These are phyloP conservation scores for Cymbopogon citratus DNA, from an alignment of 176 grass and related monocot genomes.

Conservation along the genomic window DNA sequence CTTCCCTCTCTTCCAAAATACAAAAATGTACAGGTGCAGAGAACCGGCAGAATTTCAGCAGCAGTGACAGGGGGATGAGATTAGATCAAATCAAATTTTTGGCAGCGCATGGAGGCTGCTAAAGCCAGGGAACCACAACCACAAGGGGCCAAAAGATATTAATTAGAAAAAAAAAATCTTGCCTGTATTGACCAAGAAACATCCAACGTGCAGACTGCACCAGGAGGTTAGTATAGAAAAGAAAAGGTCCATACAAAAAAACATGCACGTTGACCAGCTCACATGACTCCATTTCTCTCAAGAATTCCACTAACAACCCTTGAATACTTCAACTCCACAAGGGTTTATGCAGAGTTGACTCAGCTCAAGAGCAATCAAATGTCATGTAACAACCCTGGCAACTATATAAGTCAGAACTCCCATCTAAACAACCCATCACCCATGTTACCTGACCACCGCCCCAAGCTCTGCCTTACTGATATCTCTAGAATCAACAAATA, in stretches of 20 bases:
- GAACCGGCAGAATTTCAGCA: too few species aligned
- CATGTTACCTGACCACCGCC: background rate
- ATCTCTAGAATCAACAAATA: background rate
- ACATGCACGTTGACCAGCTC: slow-evolving; percentile 23
- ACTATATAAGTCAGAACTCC: background rate
- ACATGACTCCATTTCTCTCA: background rate
- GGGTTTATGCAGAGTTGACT: slow-evolving; percentile 9
- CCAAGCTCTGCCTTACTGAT: background rate
- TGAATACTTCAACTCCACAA: background rate
- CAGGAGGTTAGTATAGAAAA: background rate
- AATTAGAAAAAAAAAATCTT: background rate
- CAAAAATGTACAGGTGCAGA: background rate
- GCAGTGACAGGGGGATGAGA: too few species aligned
- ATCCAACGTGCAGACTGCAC: background rate
- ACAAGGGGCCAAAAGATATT: background rate
- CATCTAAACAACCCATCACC: background rate
- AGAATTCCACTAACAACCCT: background rate
- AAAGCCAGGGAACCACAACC: slow-evolving; percentile 4
- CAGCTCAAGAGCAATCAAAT: background rate
- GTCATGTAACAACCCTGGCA: background rate
- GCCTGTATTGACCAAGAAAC: slow-evolving; percentile 15
- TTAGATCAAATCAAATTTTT: background rate
- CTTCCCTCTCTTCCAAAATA: background rate
- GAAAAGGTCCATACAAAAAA: background rate
- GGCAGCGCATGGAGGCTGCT: background rate